A percentile compares a stretch with the other conserved stretches of the same genome.
phyloP scores from a whole-genome alignment of 2,329 filamentous ascomycete species.

The Alternaria ventricosa region DNA sequence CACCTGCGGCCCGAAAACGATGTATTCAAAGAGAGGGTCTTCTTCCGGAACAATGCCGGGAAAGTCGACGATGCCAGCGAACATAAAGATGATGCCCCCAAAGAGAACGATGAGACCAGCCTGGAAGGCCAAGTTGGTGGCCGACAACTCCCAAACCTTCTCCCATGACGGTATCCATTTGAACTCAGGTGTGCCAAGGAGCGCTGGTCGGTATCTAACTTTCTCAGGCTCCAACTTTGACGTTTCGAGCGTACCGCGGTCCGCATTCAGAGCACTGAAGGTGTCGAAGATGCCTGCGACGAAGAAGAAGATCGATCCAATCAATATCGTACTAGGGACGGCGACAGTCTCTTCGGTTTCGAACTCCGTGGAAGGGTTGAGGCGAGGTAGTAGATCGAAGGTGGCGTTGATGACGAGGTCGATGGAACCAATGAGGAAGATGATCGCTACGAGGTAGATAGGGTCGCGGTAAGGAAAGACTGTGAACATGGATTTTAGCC shows the following conservation, averaged over 20 bases:
- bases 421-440: conserved; percentile 32
- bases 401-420: conserved; percentile 36
- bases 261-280: conserved; percentile 32
- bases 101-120: conserved; percentile 39
- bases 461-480: conserved; percentile 37
- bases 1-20: conserved; percentile 37
- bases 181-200: conserved; percentile 33
- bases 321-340: conserved; percentile 29
- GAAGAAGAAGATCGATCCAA: conserved; percentile 38
- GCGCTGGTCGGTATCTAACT: conserved; percentile 30
- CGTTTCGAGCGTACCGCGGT: conserved; percentile 23
- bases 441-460: conserved; percentile 36
- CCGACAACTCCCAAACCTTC: conserved; percentile 26
- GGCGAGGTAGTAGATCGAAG: conserved; percentile 32
- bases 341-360: conserved; percentile 27
- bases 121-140: conserved; percentile 34
- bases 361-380: conserved; percentile 12
- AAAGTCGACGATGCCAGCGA: conserved; percentile 37
- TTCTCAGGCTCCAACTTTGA: conserved; percentile 11
- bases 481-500: conserved; percentile 25
- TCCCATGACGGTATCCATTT: conserved; percentile 27
- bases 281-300: conserved; percentile 35
- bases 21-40: conserved; percentile 12
- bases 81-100: conserved; percentile 39
- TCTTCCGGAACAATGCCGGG: conserved; percentile 31